Conservation (phyloP, 1,139 yeast species). For the Protomyces gravidus region DNA sequence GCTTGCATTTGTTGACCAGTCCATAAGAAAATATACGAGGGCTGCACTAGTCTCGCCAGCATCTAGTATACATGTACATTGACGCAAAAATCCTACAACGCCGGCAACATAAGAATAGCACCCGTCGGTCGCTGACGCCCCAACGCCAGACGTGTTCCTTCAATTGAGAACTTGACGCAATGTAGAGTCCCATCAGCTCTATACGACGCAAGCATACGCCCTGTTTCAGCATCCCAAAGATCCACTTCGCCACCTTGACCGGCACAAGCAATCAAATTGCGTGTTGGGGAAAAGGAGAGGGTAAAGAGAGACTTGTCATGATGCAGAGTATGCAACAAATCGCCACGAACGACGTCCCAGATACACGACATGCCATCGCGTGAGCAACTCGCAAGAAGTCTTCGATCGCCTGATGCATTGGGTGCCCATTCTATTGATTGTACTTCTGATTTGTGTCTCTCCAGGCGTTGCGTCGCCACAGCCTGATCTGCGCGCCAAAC, state of each 20-base stretch:
- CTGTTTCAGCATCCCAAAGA: conserved; percentile 29
- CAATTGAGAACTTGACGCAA: conserved; percentile 8
- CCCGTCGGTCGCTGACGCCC: conserved; percentile 7
- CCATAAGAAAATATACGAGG: no score
- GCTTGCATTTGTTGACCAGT: no score
- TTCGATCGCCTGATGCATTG: conserved; percentile 8
- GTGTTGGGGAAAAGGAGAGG: conserved; percentile 10
- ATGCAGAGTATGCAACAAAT: conserved; percentile 22
- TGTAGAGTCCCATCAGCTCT: conserved; percentile 8
- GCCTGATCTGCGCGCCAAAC: conserved; percentile 29
- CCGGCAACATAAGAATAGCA: neutral
- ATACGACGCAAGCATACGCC: conserved; percentile 12
- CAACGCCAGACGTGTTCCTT: conserved; percentile 10
- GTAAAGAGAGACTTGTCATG: conserved; percentile 25
- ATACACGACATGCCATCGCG: conserved; percentile 25
- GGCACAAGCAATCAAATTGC: conserved; percentile 27
- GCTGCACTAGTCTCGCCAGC: no score
- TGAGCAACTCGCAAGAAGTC: conserved; percentile 22
- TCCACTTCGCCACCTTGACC: conserved; percentile 25
- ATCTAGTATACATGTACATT: no score
- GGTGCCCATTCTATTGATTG: conserved; percentile 25
- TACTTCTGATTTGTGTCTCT: conserved; percentile 8
- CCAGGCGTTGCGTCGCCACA: conserved; percentile 15
- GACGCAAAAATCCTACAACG: neutral
- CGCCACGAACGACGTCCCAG: conserved; percentile 29